Percentiles rank a stretch among this genome's conserved stretches.
Evolutionary conservation across 805 yeast species (phyloP).

Genomic region (Suhomyces vadensis): DNA sequence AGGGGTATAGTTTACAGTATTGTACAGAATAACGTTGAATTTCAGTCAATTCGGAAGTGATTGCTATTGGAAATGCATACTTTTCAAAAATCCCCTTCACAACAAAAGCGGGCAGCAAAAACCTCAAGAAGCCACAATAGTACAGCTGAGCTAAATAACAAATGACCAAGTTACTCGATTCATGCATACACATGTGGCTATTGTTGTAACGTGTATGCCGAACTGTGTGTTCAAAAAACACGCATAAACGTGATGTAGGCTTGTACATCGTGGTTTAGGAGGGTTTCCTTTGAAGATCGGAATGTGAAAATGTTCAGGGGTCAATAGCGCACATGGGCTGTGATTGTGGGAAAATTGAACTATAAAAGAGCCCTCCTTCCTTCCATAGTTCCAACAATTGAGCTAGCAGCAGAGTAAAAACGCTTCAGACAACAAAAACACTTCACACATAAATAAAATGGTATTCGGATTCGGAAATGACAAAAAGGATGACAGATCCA

Average conservation of each 20-base stretch:
- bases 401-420: not conserved
- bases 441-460: slow-evolving; percentile 22
- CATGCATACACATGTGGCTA: not conserved
- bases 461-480: slow-evolving; percentile 36
- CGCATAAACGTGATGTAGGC: not conserved
- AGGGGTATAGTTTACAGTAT: no score
- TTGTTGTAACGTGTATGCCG: not conserved
- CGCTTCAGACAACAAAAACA: not conserved
- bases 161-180: not conserved
- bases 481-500: slow-evolving; percentile 18
- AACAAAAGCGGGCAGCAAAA: no score
- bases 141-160: not conserved
- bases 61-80: no score
- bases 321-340: slow-evolving; percentile 3
- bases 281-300: not conserved
- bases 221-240: not conserved
- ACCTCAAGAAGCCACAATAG: not conserved
- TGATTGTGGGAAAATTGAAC: not conserved
- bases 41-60: no score
- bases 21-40: no score
- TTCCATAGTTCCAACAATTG: not conserved
- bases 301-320: not conserved
- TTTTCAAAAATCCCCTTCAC: no score
- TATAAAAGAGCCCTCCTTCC: not conserved
- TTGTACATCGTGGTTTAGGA: not conserved